Conservation (phyloP, 1,284 basidiomycete species). For the Irpex lacteus region DNA sequence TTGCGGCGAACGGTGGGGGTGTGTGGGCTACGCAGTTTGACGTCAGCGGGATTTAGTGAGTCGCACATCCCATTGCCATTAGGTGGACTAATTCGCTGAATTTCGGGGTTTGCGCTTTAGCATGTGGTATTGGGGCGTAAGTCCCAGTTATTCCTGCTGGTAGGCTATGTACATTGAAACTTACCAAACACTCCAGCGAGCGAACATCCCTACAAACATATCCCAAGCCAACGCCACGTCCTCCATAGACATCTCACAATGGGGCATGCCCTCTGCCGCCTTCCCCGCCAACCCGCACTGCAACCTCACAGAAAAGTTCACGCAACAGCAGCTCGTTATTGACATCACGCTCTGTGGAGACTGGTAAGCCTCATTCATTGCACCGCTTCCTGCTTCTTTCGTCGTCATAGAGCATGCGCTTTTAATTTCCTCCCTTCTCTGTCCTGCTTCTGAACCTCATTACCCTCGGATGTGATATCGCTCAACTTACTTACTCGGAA, state of each 20-base stretch:
- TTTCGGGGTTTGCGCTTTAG: constrained; percentile 14
- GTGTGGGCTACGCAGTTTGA: constrained; percentile 74
- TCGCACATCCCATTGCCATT: constrained; percentile 24
- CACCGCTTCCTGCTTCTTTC: neutral
- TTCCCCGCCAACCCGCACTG: constrained; percentile 42
- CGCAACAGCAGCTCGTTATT: constrained; percentile 50
- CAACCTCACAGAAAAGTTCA: constrained; percentile 47
- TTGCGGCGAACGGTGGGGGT: constrained; percentile 67
- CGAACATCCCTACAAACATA: constrained; percentile 42
- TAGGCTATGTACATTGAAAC: neutral
- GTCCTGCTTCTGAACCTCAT: neutral
- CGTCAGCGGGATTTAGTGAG: constrained; percentile 54
- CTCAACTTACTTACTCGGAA: neutral
- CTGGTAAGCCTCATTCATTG: constrained; percentile 34
- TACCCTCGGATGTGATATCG: neutral
- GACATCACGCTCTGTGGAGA: constrained; percentile 58
- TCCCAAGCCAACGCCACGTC: constrained; percentile 36
- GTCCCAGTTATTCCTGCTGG: constrained; percentile 28
- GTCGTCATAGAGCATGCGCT: neutral
- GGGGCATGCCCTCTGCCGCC: constrained; percentile 54
- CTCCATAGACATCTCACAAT: constrained; percentile 46
- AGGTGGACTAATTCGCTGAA: neutral
- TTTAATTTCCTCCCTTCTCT: neutral
- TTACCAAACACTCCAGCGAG: constrained; percentile 28
- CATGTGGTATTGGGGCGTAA: constrained; percentile 78